These are phyloP conservation scores for Curvularia sp. DNA, from an alignment of 2,329 filamentous ascomycete genomes.

Conservation along the genomic window DNA sequence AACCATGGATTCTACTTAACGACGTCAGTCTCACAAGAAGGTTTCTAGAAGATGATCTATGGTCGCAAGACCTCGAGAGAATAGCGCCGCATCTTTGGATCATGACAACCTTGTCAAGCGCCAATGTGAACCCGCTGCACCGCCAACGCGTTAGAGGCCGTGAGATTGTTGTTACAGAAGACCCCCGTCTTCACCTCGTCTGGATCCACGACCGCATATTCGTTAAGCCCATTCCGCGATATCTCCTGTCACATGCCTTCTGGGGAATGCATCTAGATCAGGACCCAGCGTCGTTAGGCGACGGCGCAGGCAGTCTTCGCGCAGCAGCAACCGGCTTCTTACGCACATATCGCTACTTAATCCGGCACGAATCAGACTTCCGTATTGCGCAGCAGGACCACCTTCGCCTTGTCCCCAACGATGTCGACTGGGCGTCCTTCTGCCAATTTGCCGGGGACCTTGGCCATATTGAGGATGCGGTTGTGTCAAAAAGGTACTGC, in stretches of 20 bases:
- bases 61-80: conserved; percentile 7
- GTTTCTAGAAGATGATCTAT: conserved; percentile 6
- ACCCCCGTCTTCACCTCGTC: conserved; percentile 27
- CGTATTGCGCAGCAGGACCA: conserved; percentile 32
- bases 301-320: too few relatives aligned
- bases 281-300: background rate
- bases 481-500: conserved; percentile 51
- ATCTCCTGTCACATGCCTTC: conserved; percentile 28
- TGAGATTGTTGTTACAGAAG: conserved; percentile 27
- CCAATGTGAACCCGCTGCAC: conserved; percentile 25
- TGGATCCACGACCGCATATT: conserved; percentile 31
- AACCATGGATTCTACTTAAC: conserved; percentile 3
- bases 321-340: conserved; percentile 48
- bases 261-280: conserved; percentile 15
- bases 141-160: conserved; percentile 27
- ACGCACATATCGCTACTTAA: conserved; percentile 53
- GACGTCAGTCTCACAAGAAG: background rate
- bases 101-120: conserved; percentile 21
- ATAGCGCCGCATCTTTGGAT: conserved; percentile 9
- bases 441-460: conserved; percentile 20
- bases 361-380: conserved; percentile 52
- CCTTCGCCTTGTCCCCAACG: conserved; percentile 32
- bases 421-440: conserved; percentile 34
- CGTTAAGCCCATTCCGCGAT: conserved; percentile 32
- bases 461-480: conserved; percentile 23